Base-by-base conservation (phyloP, 192 early-diverging fungal species). In the Phlyctochytrium arcticum region DNA sequence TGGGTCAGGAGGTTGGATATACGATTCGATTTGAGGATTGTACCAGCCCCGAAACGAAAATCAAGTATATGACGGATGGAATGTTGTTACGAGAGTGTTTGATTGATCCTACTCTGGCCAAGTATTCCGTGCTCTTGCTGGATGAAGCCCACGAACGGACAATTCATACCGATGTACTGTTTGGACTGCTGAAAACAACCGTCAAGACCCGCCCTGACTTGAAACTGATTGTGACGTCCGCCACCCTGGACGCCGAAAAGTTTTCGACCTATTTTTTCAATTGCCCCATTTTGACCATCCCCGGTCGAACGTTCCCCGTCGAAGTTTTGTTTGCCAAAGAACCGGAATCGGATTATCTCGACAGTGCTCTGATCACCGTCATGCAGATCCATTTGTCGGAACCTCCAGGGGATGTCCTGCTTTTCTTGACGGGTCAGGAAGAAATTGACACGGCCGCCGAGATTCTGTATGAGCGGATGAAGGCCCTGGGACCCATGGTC, bases 51-150 rank as follows among this genome's bases (percentile, higher is more conserved):
- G 81, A 85, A 47, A 99, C 97, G 5, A 78, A 73, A 59, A 91
- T 99, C 67, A 99, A 98, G 75, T 98, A 97, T 77, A 98, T 99
- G 97, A 99, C 97, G 15, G 97, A 98, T 64, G 97, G 97, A 76
- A 92, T 98, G 88, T 68, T 99, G 21, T 75, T 98, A 50, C 83
- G 94, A 66, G 97, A 99, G 66, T 89, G 91, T 60, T 80, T 99
- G 49, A 85, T 93, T 0, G 91, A 95, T 60, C 80, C 90, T 1
- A 80, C 84, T 31, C 79, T 99, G 67, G 78, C 68, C 8, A 87
- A 88, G 58, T 99, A 99, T 76, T 87, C 89, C n/a, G 89, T 92
- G 8, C 82, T 99, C 32, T 88, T 99, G 65, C 82, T 99, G 70
- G 97, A 99, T 68, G 97, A 99, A 70, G 97, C 97, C 19, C 97